phyloP scores from a whole-genome alignment of 352 stramenopile genomes.

The Phytopythium vexans region DNA sequence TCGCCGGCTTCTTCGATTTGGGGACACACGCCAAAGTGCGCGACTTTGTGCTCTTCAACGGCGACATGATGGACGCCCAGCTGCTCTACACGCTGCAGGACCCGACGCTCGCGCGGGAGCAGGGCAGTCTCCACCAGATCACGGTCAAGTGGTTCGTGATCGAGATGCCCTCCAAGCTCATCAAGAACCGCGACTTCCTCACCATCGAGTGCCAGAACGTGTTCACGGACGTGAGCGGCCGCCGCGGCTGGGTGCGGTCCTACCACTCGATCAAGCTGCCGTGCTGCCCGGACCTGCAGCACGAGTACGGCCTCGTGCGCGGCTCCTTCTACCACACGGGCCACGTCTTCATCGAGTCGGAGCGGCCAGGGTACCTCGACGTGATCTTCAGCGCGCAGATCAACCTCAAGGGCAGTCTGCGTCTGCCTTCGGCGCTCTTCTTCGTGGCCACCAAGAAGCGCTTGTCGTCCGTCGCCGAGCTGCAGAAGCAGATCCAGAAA shows the following conservation, averaged over 20 bases:
- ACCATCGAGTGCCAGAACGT: conserved; percentile 76
- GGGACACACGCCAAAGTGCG: conserved; percentile 48
- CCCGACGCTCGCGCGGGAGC: conserved; percentile 23
- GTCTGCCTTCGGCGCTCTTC: conserved; percentile 39
- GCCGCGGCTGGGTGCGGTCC: conserved; percentile 63
- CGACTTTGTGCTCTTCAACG: conserved; percentile 32
- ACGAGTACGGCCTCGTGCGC: conserved; percentile 45
- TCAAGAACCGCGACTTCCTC: conserved; percentile 70
- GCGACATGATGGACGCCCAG: conserved; percentile 51
- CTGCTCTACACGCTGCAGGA: conserved; percentile 60
- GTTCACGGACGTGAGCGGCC: conserved; percentile 56
- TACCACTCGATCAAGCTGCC: conserved; percentile 70
- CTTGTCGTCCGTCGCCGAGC: conserved; percentile 36
- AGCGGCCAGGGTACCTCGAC: conserved; percentile 53
- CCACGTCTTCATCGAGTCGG: conserved; percentile 71
- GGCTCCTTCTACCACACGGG: conserved; percentile 71
- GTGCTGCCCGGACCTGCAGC: conserved; percentile 53
- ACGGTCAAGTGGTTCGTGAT: conserved; percentile 64
- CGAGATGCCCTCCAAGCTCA: conserved; percentile 51
- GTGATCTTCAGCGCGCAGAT: conserved; percentile 62
- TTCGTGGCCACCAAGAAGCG: conserved; percentile 56
- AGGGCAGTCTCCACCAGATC: conserved; percentile 54
- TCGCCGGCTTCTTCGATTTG: conserved; percentile 69
- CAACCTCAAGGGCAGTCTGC: conserved; percentile 59
- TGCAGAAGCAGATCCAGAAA: conserved; percentile 49